phyloP scores from a whole-genome alignment of 768 basidiomycete genomes.

The Strobilomyces confusus region DNA sequence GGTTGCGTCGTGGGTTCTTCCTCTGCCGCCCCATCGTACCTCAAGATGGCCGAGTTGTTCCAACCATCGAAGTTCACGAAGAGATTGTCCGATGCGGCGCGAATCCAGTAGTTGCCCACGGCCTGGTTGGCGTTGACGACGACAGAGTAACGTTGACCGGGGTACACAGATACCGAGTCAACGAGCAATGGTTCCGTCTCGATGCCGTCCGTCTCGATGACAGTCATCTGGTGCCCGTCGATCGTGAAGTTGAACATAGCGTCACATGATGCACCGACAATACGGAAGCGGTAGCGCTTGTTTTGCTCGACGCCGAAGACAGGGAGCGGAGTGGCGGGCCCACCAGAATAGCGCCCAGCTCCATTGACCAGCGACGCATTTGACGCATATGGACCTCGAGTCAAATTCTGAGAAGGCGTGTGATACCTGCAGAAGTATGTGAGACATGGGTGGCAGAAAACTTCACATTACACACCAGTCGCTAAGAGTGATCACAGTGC shows the following conservation, averaged over 20 bases:
- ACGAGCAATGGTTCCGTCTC: conserved; percentile 38
- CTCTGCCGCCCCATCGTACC: conserved; percentile 35
- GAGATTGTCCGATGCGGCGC: conserved; percentile 21
- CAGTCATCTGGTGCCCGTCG: conserved; percentile 40
- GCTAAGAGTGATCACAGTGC: conserved; percentile 43
- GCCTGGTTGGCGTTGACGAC: conserved; percentile 29
- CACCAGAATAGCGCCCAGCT: conserved; percentile 33
- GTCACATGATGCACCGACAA: conserved; percentile 40
- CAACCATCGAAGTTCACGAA: conserved; percentile 27
- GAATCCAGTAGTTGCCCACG: conserved; percentile 40
- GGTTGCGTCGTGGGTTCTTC: conserved; percentile 30
- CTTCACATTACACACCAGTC: conserved; percentile 9
- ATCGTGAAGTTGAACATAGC: conserved; percentile 43
- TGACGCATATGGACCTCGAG: conserved; percentile 17
- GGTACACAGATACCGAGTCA: conserved; percentile 41
- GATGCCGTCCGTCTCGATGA: conserved; percentile 46
- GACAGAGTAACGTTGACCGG: conserved; percentile 27
- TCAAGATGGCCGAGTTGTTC: conserved; percentile 39
- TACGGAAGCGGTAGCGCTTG: conserved; percentile 36
- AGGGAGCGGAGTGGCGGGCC: conserved; percentile 31
- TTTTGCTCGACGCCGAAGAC: conserved; percentile 32
- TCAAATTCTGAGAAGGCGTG: conserved; percentile 9
- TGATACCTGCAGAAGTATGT: conserved; percentile 30
- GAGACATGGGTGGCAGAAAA: conserved; percentile 23
- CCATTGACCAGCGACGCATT: conserved; percentile 39